Conservation (phyloP, 345 rosid species). For the Dovyalis caffra region DNA sequence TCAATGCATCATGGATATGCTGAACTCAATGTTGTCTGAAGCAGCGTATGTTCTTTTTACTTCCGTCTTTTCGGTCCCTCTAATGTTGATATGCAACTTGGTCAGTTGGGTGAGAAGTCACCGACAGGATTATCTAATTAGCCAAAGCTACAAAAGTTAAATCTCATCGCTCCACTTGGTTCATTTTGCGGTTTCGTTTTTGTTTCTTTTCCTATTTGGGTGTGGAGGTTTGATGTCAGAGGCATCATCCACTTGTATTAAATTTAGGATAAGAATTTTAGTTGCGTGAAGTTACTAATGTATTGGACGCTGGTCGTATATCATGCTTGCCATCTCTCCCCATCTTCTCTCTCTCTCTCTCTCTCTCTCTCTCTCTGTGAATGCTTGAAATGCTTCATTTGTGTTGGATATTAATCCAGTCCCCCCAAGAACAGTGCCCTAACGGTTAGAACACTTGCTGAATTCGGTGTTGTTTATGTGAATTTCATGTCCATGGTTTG, state of each 20-base stretch:
- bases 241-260: background rate
- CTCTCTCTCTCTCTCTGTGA: too few relatives aligned
- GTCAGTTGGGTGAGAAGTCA: background rate
- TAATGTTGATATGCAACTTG: background rate
- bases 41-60: background rate
- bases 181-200: background rate
- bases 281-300: conserved; percentile 4
- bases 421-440: too few relatives aligned
- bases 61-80: background rate
- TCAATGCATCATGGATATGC: background rate
- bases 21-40: background rate
- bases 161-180: background rate
- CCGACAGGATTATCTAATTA: background rate
- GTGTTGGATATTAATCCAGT: too few relatives aligned
- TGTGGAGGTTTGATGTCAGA: background rate
- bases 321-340: too few relatives aligned
- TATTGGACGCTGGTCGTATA: background rate
- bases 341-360: too few relatives aligned
- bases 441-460: too few relatives aligned
- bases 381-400: background rate
- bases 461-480: too few relatives aligned
- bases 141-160: conserved; percentile 1
- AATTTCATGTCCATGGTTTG: too few relatives aligned
- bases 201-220: background rate
- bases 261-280: background rate